A percentile compares a stretch with the other conserved stretches of the same genome.
Evolutionary conservation across 768 basidiomycete species (phyloP).

Genomic region (Neoboletus brunneissimus): DNA sequence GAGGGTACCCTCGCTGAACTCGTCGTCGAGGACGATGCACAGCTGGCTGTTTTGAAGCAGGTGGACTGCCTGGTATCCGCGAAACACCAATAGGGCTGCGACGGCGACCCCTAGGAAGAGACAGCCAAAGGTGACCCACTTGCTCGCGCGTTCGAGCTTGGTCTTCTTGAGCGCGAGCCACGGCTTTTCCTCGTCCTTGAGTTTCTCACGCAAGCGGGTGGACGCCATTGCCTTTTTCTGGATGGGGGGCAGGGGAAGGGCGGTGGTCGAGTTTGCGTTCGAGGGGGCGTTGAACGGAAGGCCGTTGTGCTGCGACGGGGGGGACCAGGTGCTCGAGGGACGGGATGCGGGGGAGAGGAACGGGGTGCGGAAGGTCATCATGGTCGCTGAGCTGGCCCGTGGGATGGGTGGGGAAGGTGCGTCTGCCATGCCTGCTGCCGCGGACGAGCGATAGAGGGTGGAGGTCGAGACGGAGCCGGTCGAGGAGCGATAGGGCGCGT

Average conservation of each 20-base stretch:
- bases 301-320: conserved; percentile 41
- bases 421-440: conserved; percentile 21
- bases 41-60: conserved; percentile 36
- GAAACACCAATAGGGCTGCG: conserved; percentile 45
- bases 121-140: conserved; percentile 46
- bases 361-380: conserved; percentile 55
- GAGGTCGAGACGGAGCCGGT: conserved; percentile 24
- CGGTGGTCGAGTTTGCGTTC: conserved; percentile 27
- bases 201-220: conserved; percentile 51
- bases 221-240: conserved; percentile 37
- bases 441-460: conserved; percentile 31
- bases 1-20: conserved; percentile 41
- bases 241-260: conserved; percentile 43
- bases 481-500: conserved; percentile 40
- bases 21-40: conserved; percentile 48
- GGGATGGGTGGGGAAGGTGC: conserved; percentile 30
- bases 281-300: conserved; percentile 28
- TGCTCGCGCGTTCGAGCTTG: conserved; percentile 34
- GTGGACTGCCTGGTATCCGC: conserved; percentile 40
- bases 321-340: conserved; percentile 61
- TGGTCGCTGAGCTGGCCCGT: conserved; percentile 41
- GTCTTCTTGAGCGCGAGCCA: conserved; percentile 40
- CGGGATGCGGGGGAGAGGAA: conserved; percentile 70
- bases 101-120: conserved; percentile 41
- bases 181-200: conserved; percentile 47